Base-by-base conservation (phyloP, 768 basidiomycete genomes). In the Candolleomyces eurysporus region DNA sequence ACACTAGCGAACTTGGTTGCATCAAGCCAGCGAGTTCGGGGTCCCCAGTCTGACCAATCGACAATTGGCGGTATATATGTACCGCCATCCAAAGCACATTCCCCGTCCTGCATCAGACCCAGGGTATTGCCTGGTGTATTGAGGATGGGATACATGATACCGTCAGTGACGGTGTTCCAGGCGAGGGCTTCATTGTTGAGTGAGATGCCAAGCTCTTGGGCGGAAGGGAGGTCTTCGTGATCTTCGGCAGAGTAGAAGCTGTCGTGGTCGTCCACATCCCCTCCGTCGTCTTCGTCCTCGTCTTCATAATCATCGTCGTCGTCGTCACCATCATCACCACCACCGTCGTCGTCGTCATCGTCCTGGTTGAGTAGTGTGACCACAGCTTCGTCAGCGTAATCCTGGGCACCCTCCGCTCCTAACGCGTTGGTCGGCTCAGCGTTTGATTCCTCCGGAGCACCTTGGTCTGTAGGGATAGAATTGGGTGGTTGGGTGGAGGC, bases 11-110 rank as follows among this genome's bases (percentile, higher is more conserved):
- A 58, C 4, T 45, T 32, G 6, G 39, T 16, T 30, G 55, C 56
- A 2, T 60, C 53, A 21, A 61, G 46, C 62, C 65, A 63, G 21
- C 62, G 60, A 8, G 62, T 59, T 11, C 49, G 30, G 5, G 59
- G 49, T 9, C 62, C 60, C 62, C 62, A 66, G 3, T 19, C 14
- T 21, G 26, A 43, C 61, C 60, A 64, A 22, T 60, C 45, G 8
- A 55, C 26, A 4, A 26, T 26, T 26, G 26, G 26, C 26, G 26
- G 26, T 26, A 26, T 26, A 26, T 26, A 2, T 26, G 26, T 26
- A 4, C 26, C 32, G 51, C 43, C 14, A 13, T 45, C n/a, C 43
- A 4, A 13, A n/a, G 43, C 43, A 13, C 4, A 45, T 49, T 49
- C 48, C 48, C 8, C 48, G 48, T 49, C 14, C 4, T 26, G 26